Conservation (phyloP, 2,329 filamentous ascomycete species). For the Fusarium liriodendri region DNA sequence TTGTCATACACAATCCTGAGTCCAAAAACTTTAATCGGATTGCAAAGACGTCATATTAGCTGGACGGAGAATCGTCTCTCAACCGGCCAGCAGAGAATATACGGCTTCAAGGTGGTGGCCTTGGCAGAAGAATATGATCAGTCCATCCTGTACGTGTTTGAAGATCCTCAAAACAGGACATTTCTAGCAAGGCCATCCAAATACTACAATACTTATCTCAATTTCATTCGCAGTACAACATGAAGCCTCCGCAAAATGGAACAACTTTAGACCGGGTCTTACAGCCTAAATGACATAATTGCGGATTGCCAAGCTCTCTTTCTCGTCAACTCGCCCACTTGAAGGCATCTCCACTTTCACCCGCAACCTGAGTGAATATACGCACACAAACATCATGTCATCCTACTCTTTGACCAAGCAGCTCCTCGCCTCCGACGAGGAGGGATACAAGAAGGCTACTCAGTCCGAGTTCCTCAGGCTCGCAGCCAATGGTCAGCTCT, state of each 20-base stretch:
- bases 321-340: neutral
- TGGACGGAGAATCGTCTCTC: neutral
- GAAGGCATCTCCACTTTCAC: slow-evolving; percentile 28
- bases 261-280: slow-evolving; percentile 33
- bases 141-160: neutral
- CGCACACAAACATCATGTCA: slow-evolving; percentile 5
- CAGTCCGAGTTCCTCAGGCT: slow-evolving; percentile 74
- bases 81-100: neutral
- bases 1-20: neutral
- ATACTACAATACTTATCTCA: neutral
- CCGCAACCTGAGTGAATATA: slow-evolving; percentile 2
- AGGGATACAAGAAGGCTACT: slow-evolving; percentile 66
- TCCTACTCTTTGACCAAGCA: slow-evolving; percentile 64
- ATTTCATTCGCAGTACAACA: neutral
- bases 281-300: slow-evolving; percentile 35
- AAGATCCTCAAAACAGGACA: neutral
- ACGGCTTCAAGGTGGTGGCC: neutral
- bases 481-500: slow-evolving; percentile 71
- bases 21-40: neutral
- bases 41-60: neutral
- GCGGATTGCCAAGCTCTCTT: slow-evolving; percentile 12
- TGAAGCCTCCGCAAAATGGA: slow-evolving; percentile 19
- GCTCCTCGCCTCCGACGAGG: slow-evolving; percentile 62
- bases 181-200: neutral
- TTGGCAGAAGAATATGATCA: neutral